phyloP scores from a whole-genome alignment of 164 flowering plant genomes.

The Tinospora cordifolia region DNA sequence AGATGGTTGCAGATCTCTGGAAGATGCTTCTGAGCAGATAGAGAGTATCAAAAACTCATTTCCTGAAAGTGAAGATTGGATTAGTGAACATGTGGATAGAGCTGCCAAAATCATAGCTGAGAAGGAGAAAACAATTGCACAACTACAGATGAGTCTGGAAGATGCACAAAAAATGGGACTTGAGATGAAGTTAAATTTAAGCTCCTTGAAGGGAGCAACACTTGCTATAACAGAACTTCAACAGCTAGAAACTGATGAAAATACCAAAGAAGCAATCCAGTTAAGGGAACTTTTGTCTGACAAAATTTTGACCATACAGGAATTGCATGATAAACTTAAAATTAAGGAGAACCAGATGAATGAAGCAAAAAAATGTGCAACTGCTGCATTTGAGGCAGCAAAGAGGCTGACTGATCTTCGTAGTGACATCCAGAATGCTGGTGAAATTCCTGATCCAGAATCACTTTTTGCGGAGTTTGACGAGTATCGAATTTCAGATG shows the following conservation, averaged over 20 bases:
- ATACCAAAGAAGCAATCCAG: slow-evolving; percentile 25
- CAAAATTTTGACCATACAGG: slow-evolving; percentile 20
- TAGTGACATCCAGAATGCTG: slow-evolving; percentile 6
- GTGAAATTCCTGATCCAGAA: slow-evolving; percentile 7
- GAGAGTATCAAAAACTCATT: slow-evolving; percentile 47
- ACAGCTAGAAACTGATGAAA: slow-evolving; percentile 27
- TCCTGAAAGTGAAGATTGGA: slow-evolving; percentile 39
- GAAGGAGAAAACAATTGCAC: slow-evolving; percentile 53
- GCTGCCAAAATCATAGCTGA: slow-evolving; percentile 50
- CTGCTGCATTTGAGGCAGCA: slow-evolving; percentile 29
- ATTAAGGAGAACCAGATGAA: slow-evolving; percentile 23
- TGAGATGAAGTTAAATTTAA: slow-evolving; percentile 53
- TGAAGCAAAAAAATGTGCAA: slow-evolving; percentile 36
- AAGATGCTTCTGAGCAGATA: slow-evolving; percentile 56
- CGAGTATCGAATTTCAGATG: slow-evolving; percentile 1
- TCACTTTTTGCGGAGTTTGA: background rate
- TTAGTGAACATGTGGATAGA: slow-evolving; percentile 50
- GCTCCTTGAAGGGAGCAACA: slow-evolving; percentile 60
- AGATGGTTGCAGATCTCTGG: slow-evolving; percentile 63
- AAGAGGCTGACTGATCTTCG: slow-evolving; percentile 26
- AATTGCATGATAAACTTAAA: slow-evolving; percentile 27
- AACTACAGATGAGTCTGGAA: slow-evolving; percentile 48
- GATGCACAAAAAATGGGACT: slow-evolving; percentile 45
- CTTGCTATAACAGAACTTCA: slow-evolving; percentile 52
- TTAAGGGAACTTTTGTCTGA: slow-evolving; percentile 25